Percentiles rank a stretch among this genome's conserved stretches.
Conservation (phyloP, 1,139 yeast species). For the Zhuliangozyma blackwelliae region DNA sequence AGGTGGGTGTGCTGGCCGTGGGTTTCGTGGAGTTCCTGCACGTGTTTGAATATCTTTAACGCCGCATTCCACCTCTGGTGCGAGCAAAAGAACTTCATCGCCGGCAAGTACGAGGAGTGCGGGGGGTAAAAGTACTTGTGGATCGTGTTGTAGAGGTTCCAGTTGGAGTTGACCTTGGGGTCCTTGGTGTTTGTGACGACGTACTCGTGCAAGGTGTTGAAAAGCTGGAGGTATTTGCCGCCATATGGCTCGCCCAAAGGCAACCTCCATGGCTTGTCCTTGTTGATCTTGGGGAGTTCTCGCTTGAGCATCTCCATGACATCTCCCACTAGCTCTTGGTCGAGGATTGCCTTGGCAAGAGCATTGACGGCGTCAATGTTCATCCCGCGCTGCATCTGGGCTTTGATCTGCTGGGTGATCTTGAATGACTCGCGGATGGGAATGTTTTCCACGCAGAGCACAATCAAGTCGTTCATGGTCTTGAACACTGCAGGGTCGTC, state of each 20-base stretch:
- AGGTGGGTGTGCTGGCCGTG: slow-evolving; percentile 40
- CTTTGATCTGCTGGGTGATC: slow-evolving; percentile 33
- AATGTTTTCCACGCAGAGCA: slow-evolving; percentile 16
- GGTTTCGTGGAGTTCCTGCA: slow-evolving; percentile 53
- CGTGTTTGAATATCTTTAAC: slow-evolving; percentile 57
- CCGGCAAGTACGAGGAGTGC: slow-evolving; percentile 54
- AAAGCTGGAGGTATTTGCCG: slow-evolving; percentile 25
- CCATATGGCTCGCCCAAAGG: slow-evolving; percentile 27
- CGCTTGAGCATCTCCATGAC: slow-evolving; percentile 54
- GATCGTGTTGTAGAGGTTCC: slow-evolving; percentile 61
- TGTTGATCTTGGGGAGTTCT: slow-evolving; percentile 52
- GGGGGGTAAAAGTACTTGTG: slow-evolving; percentile 60
- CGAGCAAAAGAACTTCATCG: slow-evolving; percentile 57
- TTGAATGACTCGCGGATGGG: slow-evolving; percentile 25
- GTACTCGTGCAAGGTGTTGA: slow-evolving; percentile 43
- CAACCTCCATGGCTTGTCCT: slow-evolving; percentile 23
- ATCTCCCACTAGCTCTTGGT: slow-evolving; percentile 51
- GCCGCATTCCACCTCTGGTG: slow-evolving; percentile 62
- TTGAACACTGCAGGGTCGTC: slow-evolving; percentile 25
- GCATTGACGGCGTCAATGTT: slow-evolving; percentile 43
- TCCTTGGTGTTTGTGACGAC: slow-evolving; percentile 40
- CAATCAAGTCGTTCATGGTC: slow-evolving; percentile 33
- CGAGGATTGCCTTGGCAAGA: slow-evolving; percentile 44
- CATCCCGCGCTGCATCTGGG: slow-evolving; percentile 29
- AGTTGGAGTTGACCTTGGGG: slow-evolving; percentile 46